Base-by-base conservation (phyloP, 2,329 filamentous ascomycete species). In the Bipolaris bicolor region DNA sequence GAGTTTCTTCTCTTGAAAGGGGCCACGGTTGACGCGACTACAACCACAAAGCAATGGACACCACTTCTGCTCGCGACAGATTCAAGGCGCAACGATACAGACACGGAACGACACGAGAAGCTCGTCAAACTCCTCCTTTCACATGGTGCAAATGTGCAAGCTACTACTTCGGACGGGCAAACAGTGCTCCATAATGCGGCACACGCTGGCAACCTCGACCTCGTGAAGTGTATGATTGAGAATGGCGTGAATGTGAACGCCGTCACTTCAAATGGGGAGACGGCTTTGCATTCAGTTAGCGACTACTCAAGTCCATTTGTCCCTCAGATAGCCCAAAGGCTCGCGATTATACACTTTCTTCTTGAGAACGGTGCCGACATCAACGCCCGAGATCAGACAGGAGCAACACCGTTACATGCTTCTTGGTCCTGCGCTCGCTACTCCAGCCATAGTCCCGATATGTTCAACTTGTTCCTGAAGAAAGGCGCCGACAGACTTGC, bases 331-430 rank as follows among this genome's bases (percentile, higher is more conserved):
- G 26, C 26, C 44, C 9, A 29, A 39, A 41, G 18, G n/a, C 26
- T 48, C 18, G 7, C 13, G 4, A 55, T 49, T n/a, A 33, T 49
- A 29, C 7, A 37, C 31, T 44, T 49, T 10, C 37, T 55, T 22
- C 52, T 55, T 26, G 45, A 55, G 13, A 15, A 49, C 9, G 45
- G 37, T 20, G 45, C 45, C 13, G 26, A 55, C 18, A 24, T 55
- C 13, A 37, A 49, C n/a, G 52, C 52, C 24, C 18, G 18, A 31
- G 46, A 55, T 7, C 18, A 33, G 11, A 31, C 16, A 24, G 46
- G 46, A 20, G 20, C 33, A 29, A 55, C 37, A 34, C 29, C 39
- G 9, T 18, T 55, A 15, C 39, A 49, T 18, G 16, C 7, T 10
- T 29, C 16, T 16, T 49, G 37, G 45, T 16, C 29, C 10, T 36